Conservation (phyloP, 306 rosid species). For the Castanospermum australe region DNA sequence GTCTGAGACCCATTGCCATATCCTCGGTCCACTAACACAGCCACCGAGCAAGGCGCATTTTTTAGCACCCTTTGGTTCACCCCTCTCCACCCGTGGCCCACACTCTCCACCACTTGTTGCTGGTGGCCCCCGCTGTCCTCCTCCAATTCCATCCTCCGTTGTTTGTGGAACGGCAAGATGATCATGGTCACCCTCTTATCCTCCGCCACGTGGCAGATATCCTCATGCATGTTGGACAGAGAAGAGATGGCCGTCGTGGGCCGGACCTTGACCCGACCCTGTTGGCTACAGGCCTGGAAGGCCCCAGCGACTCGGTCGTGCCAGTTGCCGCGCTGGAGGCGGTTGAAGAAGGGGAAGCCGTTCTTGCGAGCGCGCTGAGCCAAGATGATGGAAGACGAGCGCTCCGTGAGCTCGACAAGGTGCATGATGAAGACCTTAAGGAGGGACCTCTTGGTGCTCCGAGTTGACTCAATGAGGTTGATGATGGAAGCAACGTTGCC, state of each 20-base stretch:
- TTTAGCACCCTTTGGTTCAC: conserved; percentile 73
- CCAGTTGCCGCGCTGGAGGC: conserved; percentile 39
- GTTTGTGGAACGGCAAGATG: conserved; percentile 69
- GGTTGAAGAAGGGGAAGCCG: conserved; percentile 74
- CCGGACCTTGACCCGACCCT: conserved; percentile 56
- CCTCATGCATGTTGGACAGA: conserved; percentile 70
- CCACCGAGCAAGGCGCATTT: conserved; percentile 75
- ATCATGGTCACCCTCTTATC: conserved; percentile 70
- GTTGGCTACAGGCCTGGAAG: conserved; percentile 58
- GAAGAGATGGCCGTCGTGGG: conserved; percentile 75
- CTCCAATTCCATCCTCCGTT: conserved; percentile 43
- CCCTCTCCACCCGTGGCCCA: conserved; percentile 70
- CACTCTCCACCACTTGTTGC: conserved; percentile 40
- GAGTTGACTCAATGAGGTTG: conserved; percentile 53
- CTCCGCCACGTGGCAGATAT: conserved; percentile 76
- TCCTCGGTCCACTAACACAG: conserved; percentile 76
- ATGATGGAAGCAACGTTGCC: conserved; percentile 56
- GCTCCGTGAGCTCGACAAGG: conserved; percentile 78
- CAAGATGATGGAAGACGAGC: conserved; percentile 74
- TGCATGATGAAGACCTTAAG: conserved; percentile 74
- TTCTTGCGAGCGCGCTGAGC: conserved; percentile 60
- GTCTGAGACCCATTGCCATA: conserved; percentile 30
- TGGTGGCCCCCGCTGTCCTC: neutral
- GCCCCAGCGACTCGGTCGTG: conserved; percentile 51
- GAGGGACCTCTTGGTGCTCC: conserved; percentile 44